phyloP scores from a whole-genome alignment of 768 basidiomycete species.

The Phanerochaete carnosa region DNA sequence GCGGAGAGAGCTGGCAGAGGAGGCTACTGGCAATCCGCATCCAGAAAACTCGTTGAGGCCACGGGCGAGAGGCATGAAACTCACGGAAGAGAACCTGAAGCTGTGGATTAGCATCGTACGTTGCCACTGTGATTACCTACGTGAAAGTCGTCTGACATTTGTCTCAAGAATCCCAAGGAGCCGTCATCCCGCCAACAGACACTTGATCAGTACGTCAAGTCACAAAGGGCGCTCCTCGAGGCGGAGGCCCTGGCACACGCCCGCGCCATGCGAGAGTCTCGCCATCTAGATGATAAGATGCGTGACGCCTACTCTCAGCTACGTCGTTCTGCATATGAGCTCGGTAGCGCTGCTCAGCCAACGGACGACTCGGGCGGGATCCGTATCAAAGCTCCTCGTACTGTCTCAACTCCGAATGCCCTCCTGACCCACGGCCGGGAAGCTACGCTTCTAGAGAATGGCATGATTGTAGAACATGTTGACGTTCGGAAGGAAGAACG shows the following conservation, averaged over 20 bases:
- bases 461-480: conserved; percentile 86
- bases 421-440: conserved; percentile 54
- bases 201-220: conserved; percentile 75
- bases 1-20: conserved; percentile 69
- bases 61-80: conserved; percentile 57
- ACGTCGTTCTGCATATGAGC: conserved; percentile 75
- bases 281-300: conserved; percentile 70
- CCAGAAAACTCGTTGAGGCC: conserved; percentile 57
- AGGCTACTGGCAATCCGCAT: conserved; percentile 42
- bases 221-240: conserved; percentile 77
- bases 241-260: conserved; percentile 80
- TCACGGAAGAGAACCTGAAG: conserved; percentile 77
- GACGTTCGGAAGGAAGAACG: conserved; percentile 77
- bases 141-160: background rate
- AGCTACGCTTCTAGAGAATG: conserved; percentile 80
- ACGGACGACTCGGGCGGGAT: conserved; percentile 60
- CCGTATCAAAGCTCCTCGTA: conserved; percentile 64
- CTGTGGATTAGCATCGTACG: conserved; percentile 77
- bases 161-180: conserved; percentile 80
- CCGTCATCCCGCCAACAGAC: conserved; percentile 83
- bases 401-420: conserved; percentile 30
- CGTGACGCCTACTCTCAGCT: conserved; percentile 79
- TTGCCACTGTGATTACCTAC: conserved; percentile 9
- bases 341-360: conserved; percentile 43
- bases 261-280: conserved; percentile 74